phyloP scores from a whole-genome alignment of 441 rosid species.

The Croton laevigatus region DNA sequence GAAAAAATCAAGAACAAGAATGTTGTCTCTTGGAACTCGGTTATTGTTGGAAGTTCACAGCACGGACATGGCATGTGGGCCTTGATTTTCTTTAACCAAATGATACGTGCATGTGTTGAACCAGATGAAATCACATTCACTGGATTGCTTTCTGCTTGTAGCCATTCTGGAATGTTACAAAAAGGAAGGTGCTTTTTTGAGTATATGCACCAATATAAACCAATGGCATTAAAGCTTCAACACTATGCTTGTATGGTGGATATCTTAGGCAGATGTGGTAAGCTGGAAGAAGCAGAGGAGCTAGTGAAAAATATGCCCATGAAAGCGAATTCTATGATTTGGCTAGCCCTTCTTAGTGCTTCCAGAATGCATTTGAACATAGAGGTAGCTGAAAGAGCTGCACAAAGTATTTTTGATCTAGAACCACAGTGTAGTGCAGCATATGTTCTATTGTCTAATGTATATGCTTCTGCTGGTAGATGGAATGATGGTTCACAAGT shows the following conservation, averaged over 20 bases:
- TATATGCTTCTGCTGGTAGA: slow-evolving; percentile 60
- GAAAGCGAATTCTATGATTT: slow-evolving; percentile 54
- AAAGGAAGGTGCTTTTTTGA: slow-evolving; percentile 56
- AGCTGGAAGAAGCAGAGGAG: slow-evolving; percentile 51
- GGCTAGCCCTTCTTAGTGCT: slow-evolving; percentile 65
- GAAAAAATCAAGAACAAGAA: slow-evolving; percentile 41
- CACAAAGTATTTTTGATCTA: slow-evolving; percentile 36
- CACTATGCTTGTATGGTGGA: slow-evolving; percentile 77
- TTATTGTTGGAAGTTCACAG: slow-evolving; percentile 65
- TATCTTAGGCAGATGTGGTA: slow-evolving; percentile 62
- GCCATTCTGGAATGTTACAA: slow-evolving; percentile 60
- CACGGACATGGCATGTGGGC: slow-evolving; percentile 65
- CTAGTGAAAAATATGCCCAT: slow-evolving; percentile 47
- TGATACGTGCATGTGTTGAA: slow-evolving; percentile 53
- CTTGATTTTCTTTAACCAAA: slow-evolving; percentile 46
- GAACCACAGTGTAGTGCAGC: slow-evolving; percentile 58
- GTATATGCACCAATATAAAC: slow-evolving; percentile 35
- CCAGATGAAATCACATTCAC: slow-evolving; percentile 75
- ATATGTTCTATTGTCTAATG: slow-evolving; percentile 58
- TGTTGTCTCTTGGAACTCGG: slow-evolving; percentile 70
- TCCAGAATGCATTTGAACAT: slow-evolving; percentile 54
- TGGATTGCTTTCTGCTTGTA: slow-evolving; percentile 65
- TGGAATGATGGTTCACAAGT: slow-evolving; percentile 58
- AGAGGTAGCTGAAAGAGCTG: slow-evolving; percentile 54
- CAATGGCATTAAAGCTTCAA: slow-evolving; percentile 48